Evolutionary conservation across 805 yeast species (phyloP).

Genomic region (Saturnispora ahearnii): DNA sequence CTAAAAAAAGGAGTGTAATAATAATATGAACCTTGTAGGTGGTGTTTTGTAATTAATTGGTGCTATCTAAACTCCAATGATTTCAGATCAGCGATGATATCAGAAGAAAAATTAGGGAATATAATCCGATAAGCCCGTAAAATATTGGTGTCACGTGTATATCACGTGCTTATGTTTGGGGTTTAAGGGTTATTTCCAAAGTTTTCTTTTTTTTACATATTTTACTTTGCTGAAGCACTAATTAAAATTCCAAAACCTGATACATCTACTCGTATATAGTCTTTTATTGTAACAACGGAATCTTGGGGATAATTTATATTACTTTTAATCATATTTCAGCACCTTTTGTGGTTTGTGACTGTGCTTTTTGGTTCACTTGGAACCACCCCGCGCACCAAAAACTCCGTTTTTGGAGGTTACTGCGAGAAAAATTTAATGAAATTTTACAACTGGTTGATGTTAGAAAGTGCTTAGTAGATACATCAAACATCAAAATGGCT

Average conservation of each 20-base stretch:
- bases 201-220: not conserved
- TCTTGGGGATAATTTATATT: too few relatives aligned
- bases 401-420: not conserved
- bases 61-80: too few relatives aligned
- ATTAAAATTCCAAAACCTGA: too few relatives aligned
- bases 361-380: not conserved
- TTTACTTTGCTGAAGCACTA: not conserved
- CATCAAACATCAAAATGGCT: slow-evolving; percentile 24
- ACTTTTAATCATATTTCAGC: too few relatives aligned
- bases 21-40: too few relatives aligned
- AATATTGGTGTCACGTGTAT: not conserved
- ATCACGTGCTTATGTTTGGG: not conserved
- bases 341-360: slow-evolving; percentile 2
- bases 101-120: too few relatives aligned
- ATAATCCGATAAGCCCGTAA: not conserved
- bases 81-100: too few relatives aligned
- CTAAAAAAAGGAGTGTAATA: too few relatives aligned
- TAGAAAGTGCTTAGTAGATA: slow-evolving; percentile 10
- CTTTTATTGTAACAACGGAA: too few relatives aligned
- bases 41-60: too few relatives aligned
- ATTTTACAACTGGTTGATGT: not conserved
- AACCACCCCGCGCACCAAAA: slow-evolving; percentile 6
- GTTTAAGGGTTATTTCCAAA: not conserved
- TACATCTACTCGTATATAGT: too few relatives aligned
- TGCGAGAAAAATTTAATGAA: slow-evolving; percentile 8